Base-by-base conservation (phyloP, 495 filamentous ascomycete species). In the Aspergillus sparsus region DNA sequence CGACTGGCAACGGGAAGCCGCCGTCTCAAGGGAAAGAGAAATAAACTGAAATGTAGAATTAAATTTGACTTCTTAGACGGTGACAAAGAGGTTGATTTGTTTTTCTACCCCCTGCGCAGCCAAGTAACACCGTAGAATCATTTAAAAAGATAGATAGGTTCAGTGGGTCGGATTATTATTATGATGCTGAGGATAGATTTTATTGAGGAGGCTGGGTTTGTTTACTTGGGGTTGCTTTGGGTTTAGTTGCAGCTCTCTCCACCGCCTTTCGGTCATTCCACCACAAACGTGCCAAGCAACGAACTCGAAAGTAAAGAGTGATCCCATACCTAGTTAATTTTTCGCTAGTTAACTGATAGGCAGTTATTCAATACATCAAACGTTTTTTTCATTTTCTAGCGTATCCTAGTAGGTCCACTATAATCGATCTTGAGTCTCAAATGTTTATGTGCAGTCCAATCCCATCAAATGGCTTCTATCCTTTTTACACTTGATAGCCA, bases 181-280 rank as follows among this genome's bases (percentile, higher is more conserved):
- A 27, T 37, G n/a, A 36, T 45, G 7, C 41, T 45, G 33, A 49
- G 7, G 49, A 49, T 54, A 3, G 27, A 53, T 58, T 47, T 47
- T 50, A 55, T 18, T 57, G 41, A 44, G 49, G 60, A 57, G 60
- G 60, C 55, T 62, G 60, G 60, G 55, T 62, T 62, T 62, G 60
- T 62, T 62, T 62, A 62, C 60, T 47, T 16, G 15, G 44, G 49
- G 4, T 34, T 34, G 10, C 49, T 51, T 51, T 51, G 49, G 49
- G 49, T 34, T 34, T 51, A 51, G 49, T 8, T 11, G 7, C 15
- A 15, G 16, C 44, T 15, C 11, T 11, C 49, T 13, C 10, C 16
- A 12, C 39, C 15, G 34, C 5, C 13, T 46, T 15, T 18, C 44
- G 15, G 27, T 41, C 37, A 41, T 42, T n/a, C 10, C 37, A 41